Evolutionary conservation across 2,329 filamentous ascomycete genomes (phyloP), one percentile per base, ranked within the genome.

Genomic region (Bipolaris victoriae): DNA sequence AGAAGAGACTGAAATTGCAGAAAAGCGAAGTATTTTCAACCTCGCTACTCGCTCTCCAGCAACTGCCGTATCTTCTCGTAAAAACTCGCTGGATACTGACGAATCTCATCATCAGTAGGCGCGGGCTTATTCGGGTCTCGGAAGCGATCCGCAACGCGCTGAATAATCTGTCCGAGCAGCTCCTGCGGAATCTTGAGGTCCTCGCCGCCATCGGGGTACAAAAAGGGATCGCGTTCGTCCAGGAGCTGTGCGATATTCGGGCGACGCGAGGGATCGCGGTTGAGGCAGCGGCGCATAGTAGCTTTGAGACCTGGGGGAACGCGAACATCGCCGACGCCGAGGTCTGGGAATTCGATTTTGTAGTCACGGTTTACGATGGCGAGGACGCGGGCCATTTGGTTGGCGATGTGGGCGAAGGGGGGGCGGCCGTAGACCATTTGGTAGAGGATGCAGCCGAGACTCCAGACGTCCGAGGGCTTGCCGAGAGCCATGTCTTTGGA

Each of bases 381-480:
- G 76, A 92, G 88, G 74, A 96, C 95, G 20, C 92, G 88, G 36
- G 90, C 87, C 80, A 96, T 91, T 70, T 89, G 91, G 77, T 94
- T 95, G 57, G 86, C 82, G 66, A 99, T 96, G 73, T 98, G 93
- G 13, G 89, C 92, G 71, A 99, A 99, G 0, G 95, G 95, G 3
- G 92, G 90, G n/a, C 89, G 84, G n/a, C 95, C 95, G 73, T 99
- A 99, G 0, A 94, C 91, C 90, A 99, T 96, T 74, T 98, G 94
- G 79, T 96, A 99, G 13, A 99, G 82, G 60, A 99, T 98, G 73
- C 95, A 99, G 16, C 95, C 95, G 13, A 99, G 79, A 74, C 90
- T 94, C 95, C 95, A 99, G 16, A 99, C 88, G 75, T 99, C 95
- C 66, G 90, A 95, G 6, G 95, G 91, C 72, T 98, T 98, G 58